Percentiles rank a stretch among this genome's conserved stretches.
These are phyloP conservation scores for Fusarium liriodendri DNA, from an alignment of 2,329 filamentous ascomycete genomes.

Conservation along the genomic window DNA sequence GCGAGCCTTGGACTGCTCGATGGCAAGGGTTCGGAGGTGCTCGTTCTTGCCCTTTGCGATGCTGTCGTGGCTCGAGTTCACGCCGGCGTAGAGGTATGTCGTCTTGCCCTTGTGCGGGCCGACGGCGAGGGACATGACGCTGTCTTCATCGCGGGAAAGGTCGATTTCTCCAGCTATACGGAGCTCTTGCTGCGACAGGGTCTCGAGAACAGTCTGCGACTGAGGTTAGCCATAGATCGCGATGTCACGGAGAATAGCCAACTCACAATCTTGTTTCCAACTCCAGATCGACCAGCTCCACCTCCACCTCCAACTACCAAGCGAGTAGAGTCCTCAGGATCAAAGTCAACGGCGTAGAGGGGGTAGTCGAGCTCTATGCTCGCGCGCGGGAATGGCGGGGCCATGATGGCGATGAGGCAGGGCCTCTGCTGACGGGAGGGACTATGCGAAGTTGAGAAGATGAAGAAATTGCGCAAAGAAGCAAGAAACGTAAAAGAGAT, in stretches of 20 bases:
- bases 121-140: slow-evolving; percentile 83
- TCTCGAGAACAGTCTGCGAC: slow-evolving; percentile 75
- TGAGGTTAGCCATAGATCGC: slow-evolving; percentile 14
- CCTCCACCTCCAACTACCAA: slow-evolving; percentile 90
- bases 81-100: slow-evolving; percentile 74
- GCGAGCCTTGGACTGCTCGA: slow-evolving; percentile 57
- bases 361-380: slow-evolving; percentile 82
- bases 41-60: slow-evolving; percentile 82
- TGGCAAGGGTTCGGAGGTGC: slow-evolving; percentile 82
- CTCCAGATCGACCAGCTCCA: slow-evolving; percentile 82
- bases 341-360: slow-evolving; percentile 88
- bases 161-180: slow-evolving; percentile 78
- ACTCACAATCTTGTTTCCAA: slow-evolving; percentile 87
- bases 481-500: slow-evolving; percentile 2
- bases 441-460: neutral
- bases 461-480: neutral
- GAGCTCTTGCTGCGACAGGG: slow-evolving; percentile 72
- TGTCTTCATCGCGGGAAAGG: slow-evolving; percentile 87
- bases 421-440: slow-evolving; percentile 12
- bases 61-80: slow-evolving; percentile 83
- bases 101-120: slow-evolving; percentile 69
- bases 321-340: slow-evolving; percentile 79
- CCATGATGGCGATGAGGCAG: slow-evolving; percentile 46
- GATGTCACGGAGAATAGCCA: neutral
- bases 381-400: slow-evolving; percentile 59